Evolutionary conservation across 23 red algal species (phyloP), one percentile per base, ranked within the genome.

Genomic region (Gracilariopsis chorda): DNA sequence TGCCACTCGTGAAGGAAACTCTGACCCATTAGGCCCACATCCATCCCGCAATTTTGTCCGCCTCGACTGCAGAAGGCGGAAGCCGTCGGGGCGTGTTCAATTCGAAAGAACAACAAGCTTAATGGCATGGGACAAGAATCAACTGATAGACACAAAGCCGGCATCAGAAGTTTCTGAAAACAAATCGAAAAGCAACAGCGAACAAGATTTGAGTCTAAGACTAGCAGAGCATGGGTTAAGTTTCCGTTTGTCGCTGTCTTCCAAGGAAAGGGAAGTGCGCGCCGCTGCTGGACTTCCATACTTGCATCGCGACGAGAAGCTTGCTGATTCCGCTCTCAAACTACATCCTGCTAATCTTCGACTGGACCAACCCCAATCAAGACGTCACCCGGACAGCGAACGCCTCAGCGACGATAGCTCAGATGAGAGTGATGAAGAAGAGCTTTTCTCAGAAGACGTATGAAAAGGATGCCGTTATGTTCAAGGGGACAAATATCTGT

Each of bases 361-460:
- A 73, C 44, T 87, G n/a, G 28, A 40, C 29, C 24, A 30, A 42
- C 25, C 69, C 12, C 6, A 25, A 16, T 21, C 27, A 4, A 25
- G 25, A 43, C 7, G 14, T 45, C 60, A 87, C 20, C 14, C n/a
- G 34, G 25, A 10, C 65, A 61, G 19, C 5, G 43, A 72, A 25
- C 8, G 9, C 25, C 40, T 48, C 16, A 87, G 62, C 82, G 65
- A 70, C 32, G 62, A 87, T n/a, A 41, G 19, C 14, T 42, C 33
- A 4, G 76, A 57, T 23, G 76, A 58, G 49, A 59, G 48, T 57
- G 76, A 80, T 2, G 76, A 80, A 35, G 82, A 87, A 59, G 82
- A 87, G 28, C 9, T 87, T 19, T 87, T 87, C 72, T 87, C 82
- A 16, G 82, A 87, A 56, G 82, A 87, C 44, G 82, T 87, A 35